These are phyloP conservation scores for Cymbidium sinense DNA, from an alignment of 106 monocot genomes.

Conservation along the genomic window DNA sequence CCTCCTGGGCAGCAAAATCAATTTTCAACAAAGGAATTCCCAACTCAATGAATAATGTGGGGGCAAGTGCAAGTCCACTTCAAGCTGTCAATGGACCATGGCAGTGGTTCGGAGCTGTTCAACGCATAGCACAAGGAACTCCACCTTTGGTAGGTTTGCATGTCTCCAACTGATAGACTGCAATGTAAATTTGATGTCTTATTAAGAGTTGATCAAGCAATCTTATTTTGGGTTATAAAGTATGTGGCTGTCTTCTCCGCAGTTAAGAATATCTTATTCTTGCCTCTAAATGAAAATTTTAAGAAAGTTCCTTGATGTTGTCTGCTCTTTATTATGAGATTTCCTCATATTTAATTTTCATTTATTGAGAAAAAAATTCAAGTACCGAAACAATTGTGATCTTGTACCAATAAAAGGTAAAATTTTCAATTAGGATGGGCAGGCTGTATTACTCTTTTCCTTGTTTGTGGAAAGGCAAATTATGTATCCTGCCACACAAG, in stretches of 20 bases:
- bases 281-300: background rate
- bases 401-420: background rate
- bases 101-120: constrained; percentile 76
- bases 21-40: constrained; percentile 47
- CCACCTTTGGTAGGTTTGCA: constrained; percentile 76
- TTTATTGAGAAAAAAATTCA: background rate
- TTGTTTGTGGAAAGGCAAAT: background rate
- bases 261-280: background rate
- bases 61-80: constrained; percentile 46
- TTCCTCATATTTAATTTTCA: background rate
- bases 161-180: background rate
- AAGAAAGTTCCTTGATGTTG: background rate
- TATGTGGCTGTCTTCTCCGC: background rate
- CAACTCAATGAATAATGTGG: constrained; percentile 47
- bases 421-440: background rate
- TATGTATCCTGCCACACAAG: background rate
- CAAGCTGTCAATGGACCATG: constrained; percentile 84
- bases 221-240: background rate
- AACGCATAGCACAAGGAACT: constrained; percentile 80
- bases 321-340: background rate
- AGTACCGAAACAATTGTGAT: background rate
- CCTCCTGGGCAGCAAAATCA: constrained; percentile 76
- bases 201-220: background rate
- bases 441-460: background rate
- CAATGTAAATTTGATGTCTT: background rate